phyloP scores from a whole-genome alignment of 1,284 basidiomycete species.

The Heterobasidion occidentale region DNA sequence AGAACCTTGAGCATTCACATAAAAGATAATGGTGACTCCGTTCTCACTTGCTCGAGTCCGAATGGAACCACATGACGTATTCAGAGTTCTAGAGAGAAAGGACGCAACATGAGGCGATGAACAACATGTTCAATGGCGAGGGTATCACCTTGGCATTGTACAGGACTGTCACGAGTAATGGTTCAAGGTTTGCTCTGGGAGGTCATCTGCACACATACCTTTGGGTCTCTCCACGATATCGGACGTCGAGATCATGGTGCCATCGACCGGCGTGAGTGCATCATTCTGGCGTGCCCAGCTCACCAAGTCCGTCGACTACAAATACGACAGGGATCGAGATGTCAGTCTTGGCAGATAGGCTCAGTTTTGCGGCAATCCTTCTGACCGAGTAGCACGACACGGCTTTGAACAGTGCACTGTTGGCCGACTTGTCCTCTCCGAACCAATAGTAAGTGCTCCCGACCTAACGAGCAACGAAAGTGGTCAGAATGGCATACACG shows the following conservation, averaged over 20 bases:
- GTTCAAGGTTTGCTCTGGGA: not conserved
- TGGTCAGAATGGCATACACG: not conserved
- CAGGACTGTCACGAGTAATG: slow-evolving; percentile 28
- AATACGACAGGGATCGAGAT: not conserved
- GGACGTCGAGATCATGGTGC: slow-evolving; percentile 49
- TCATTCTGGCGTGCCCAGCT: slow-evolving; percentile 53
- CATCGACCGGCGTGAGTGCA: slow-evolving; percentile 43
- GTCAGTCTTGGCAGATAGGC: too few relatives aligned
- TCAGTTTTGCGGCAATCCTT: too few relatives aligned
- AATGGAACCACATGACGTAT: slow-evolving; percentile 71
- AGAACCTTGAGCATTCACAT: not conserved
- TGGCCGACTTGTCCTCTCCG: slow-evolving; percentile 56
- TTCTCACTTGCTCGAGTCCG: slow-evolving; percentile 48
- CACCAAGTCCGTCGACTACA: slow-evolving; percentile 42
- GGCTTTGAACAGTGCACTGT: slow-evolving; percentile 47
- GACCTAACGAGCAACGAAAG: slow-evolving; percentile 27
- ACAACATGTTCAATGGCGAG: not conserved
- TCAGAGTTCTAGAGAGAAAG: slow-evolving; percentile 37
- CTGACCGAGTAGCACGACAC: slow-evolving; percentile 51
- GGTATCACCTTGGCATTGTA: slow-evolving; percentile 40
- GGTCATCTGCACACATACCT: slow-evolving; percentile 25
- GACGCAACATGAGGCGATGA: not conserved
- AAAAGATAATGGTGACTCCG: not conserved
- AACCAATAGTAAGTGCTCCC: slow-evolving; percentile 54
- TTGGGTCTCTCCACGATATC: slow-evolving; percentile 60